phyloP scores from a whole-genome alignment of 208 protist species.

The Jaenimonas drosophilae region DNA sequence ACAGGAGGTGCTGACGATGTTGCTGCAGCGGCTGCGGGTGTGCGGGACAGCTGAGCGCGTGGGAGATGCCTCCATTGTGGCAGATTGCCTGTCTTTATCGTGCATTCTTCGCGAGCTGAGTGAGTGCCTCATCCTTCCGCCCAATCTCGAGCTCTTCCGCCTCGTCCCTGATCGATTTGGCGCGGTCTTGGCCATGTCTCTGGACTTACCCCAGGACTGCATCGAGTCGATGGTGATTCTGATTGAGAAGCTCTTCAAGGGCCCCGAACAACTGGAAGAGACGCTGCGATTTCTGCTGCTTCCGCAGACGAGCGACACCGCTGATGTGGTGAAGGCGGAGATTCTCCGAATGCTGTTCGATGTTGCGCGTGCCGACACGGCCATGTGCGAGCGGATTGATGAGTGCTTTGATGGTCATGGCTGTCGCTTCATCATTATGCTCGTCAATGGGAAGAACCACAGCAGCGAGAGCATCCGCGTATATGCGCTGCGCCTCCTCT shows the following conservation, averaged over 20 bases:
- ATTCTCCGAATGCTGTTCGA: conserved; percentile 88
- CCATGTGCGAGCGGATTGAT: conserved; percentile 57
- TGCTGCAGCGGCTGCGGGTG: conserved; percentile 44
- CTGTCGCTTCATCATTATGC: neutral
- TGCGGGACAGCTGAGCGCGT: neutral
- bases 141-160: conserved; percentile 62
- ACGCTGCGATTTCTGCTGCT: conserved; percentile 52
- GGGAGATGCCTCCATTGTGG: neutral
- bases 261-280: conserved; percentile 34
- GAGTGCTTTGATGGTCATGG: conserved; percentile 39
- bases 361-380: conserved; percentile 45
- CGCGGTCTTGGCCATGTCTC: conserved; percentile 35
- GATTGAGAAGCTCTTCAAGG: conserved; percentile 80
- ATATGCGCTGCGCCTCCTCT: conserved; percentile 65
- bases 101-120: conserved; percentile 82
- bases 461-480: conserved; percentile 68
- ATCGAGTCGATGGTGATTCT: conserved; percentile 66
- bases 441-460: conserved; percentile 17
- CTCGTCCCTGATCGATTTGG: conserved; percentile 39
- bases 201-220: conserved; percentile 54
- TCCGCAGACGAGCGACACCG: conserved; percentile 10
- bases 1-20: conserved; percentile 45
- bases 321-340: conserved; percentile 54
- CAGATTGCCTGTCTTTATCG: neutral
- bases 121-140: conserved; percentile 41